Evolutionary conservation across 2,329 filamentous ascomycete genomes (phyloP).

Genomic region (Fusarium sp.): DNA sequence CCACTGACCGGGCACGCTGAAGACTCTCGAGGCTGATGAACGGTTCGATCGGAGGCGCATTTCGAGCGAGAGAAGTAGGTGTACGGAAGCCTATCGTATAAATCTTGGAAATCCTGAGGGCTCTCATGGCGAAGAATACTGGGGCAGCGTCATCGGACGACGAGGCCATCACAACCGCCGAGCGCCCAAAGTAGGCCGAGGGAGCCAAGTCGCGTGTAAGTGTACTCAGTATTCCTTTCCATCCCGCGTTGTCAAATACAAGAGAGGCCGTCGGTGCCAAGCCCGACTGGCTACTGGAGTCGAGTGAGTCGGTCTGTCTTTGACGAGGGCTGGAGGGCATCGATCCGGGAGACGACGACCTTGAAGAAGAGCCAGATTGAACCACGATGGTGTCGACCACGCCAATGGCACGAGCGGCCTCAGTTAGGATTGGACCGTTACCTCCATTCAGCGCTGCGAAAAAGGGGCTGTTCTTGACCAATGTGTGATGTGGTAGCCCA

Average conservation of each 20-base stretch:
- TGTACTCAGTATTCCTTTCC: conserved; percentile 86
- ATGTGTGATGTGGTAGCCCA: conserved; percentile 69
- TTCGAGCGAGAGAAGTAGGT: conserved; percentile 68
- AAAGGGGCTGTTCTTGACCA: conserved; percentile 66
- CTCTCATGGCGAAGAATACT: conserved; percentile 81
- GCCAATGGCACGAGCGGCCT: conserved; percentile 81
- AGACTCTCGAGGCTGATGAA: conserved; percentile 79
- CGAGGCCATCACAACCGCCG: conserved; percentile 79
- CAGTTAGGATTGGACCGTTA: conserved; percentile 70
- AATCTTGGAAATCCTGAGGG: conserved; percentile 79
- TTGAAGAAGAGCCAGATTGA: conserved; percentile 55
- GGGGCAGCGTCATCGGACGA: conserved; percentile 81
- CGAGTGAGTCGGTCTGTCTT: conserved; percentile 43
- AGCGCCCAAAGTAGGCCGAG: conserved; percentile 80
- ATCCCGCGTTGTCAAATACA: conserved; percentile 83
- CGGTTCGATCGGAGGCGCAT: conserved; percentile 76
- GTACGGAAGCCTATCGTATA: conserved; percentile 87
- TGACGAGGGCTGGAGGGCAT: conserved; percentile 60
- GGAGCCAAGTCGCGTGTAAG: conserved; percentile 84
- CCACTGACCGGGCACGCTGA: conserved; percentile 61
- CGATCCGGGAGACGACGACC: conserved; percentile 58
- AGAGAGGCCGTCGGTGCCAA: conserved; percentile 65
- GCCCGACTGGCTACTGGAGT: conserved; percentile 44
- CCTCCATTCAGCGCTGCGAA: conserved; percentile 63
- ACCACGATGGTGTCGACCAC: conserved; percentile 85